Evolutionary conservation across 1,284 basidiomycete species (phyloP), one percentile per base, ranked within the genome.

Genomic region (Heterobasidion irregulare): DNA sequence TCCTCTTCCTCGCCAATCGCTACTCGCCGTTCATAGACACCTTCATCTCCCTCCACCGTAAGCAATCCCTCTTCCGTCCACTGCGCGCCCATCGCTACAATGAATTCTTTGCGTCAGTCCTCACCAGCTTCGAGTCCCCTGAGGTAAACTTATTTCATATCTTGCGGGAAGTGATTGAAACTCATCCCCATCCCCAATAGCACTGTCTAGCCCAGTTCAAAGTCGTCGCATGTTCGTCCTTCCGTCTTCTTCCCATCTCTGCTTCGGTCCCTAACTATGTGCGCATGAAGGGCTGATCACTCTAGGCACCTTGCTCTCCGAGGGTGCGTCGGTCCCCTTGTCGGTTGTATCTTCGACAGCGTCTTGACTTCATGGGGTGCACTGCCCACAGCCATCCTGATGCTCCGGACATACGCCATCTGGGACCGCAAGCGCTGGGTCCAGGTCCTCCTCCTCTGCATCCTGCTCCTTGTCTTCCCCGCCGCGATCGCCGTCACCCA

Each of bases 21-120:
- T 75, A 75, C 58, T 61, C 71, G 45, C 74, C 74, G 2, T 74
- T 75, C 58, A 57, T 75, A 26, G 73, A 75, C 57, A 72, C 70
- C 3, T 68, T 74, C 52, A 48, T 75, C 56, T 64, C 66, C 16
- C 58, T 75, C n/a, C 59, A 66, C 34, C 57, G 72, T 70, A 54
- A 41, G 71, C 64, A 9, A 15, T 53, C 45, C 34, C 35, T 19
- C 15, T 55, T 34, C 10, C 33, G 13, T 41, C 15, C 33, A 18
- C 46, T 46, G 34, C 18, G 38, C 46, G 51, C 41, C 6, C 33
- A 12, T 54, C 8, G 41, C 32, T 59, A 13, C 45, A 41, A 8
- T 36, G 41, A 33, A 8, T 38, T 19, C 18, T 26, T n/a, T 16
- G 26, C 19, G 9, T 50, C 51, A 58, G 55, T 56, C 18, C 49